Conservation (phyloP, 1,139 yeast species). For the Casaregolazyma suthepensis region DNA sequence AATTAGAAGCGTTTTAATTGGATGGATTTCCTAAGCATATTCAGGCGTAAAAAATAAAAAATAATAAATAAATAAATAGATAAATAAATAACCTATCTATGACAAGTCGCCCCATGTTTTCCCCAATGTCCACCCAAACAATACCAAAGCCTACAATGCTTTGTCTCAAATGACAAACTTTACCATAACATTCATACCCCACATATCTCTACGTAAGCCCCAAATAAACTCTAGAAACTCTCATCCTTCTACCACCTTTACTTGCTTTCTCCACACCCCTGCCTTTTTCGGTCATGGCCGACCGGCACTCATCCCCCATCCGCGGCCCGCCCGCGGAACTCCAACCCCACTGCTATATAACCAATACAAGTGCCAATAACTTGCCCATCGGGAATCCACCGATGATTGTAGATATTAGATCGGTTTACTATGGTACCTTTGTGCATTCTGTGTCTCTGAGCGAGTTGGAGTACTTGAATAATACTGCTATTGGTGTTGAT, state of each 20-base stretch:
- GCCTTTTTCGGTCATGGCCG: neutral
- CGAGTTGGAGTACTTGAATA: constrained; percentile 41
- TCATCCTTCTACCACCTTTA: neutral
- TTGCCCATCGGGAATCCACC: constrained; percentile 1
- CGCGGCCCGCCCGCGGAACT: neutral
- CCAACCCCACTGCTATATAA: neutral
- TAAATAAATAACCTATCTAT: too few species aligned
- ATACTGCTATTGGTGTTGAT: constrained; percentile 53
- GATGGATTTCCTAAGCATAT: too few species aligned
- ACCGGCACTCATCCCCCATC: neutral
- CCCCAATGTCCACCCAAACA: too few species aligned
- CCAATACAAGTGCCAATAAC: neutral
- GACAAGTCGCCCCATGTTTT: too few species aligned
- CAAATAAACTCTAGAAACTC: neutral
- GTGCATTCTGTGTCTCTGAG: constrained; percentile 51
- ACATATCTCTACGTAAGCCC: neutral
- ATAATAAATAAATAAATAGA: too few species aligned
- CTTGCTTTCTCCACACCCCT: neutral
- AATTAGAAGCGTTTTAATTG: neutral
- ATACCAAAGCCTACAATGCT: too few species aligned
- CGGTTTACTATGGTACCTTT: constrained; percentile 47
- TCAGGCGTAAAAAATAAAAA: too few species aligned
- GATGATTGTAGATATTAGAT: constrained; percentile 1
- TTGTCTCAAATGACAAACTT: too few species aligned
- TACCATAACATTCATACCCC: neutral